Conservation (phyloP, 2,329 filamentous ascomycete species). For the Tolypocladium tropicale region DNA sequence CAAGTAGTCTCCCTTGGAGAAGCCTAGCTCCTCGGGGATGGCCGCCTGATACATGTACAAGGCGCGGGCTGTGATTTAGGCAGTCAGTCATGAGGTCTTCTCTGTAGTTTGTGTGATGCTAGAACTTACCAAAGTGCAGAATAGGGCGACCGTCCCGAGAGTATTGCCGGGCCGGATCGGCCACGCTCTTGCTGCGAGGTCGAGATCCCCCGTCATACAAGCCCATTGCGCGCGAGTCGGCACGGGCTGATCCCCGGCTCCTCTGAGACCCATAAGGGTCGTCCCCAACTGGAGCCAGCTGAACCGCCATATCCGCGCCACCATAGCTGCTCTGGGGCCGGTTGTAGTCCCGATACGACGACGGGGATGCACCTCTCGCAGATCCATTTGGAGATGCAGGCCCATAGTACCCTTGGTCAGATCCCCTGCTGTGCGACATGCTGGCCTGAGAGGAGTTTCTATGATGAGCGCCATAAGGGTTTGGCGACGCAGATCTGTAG, state of each 20-base stretch:
- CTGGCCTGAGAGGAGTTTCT: conserved; percentile 26
- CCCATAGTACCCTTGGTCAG: conserved; percentile 40
- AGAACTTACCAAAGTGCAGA: conserved; percentile 79
- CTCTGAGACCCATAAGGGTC: conserved; percentile 50
- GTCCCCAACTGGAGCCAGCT: conserved; percentile 48
- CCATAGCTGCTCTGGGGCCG: conserved; percentile 41
- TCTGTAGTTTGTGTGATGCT: not conserved
- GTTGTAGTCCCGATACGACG: conserved; percentile 34
- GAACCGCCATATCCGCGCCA: conserved; percentile 53
- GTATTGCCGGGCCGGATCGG: conserved; percentile 70
- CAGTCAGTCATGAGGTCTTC: conserved; percentile 8
- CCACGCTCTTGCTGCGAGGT: conserved; percentile 72
- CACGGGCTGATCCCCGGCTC: conserved; percentile 36
- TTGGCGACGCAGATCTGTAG: conserved; percentile 48
- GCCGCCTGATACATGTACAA: conserved; percentile 91
- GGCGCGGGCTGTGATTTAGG: conserved; percentile 65
- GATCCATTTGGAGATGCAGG: conserved; percentile 41
- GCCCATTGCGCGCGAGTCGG: conserved; percentile 42
- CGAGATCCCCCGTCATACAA: conserved; percentile 43
- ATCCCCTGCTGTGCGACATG: conserved; percentile 32
- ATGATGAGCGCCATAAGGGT: conserved; percentile 43
- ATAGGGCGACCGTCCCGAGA: conserved; percentile 81
- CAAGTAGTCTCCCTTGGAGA: conserved; percentile 83
- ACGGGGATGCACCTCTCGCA: conserved; percentile 36
- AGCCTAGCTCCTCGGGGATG: conserved; percentile 89